Conservation (phyloP, 352 stramenopile species). For the Plasmopara viticola region DNA sequence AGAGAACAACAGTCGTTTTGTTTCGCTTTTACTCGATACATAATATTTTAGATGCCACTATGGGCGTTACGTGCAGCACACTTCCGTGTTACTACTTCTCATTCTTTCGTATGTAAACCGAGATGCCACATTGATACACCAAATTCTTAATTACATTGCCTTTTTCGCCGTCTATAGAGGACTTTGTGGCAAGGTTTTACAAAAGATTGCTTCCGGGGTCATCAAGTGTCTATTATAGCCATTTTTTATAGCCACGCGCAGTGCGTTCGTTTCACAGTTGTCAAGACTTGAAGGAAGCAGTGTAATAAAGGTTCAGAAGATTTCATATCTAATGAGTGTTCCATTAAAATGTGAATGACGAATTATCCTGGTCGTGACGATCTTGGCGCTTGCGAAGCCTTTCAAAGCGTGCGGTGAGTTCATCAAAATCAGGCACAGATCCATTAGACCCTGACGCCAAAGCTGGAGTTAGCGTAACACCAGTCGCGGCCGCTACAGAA, state of each 20-base stretch:
- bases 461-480: slow-evolving; percentile 2
- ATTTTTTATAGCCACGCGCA: too few species aligned
- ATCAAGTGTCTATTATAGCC: too few species aligned
- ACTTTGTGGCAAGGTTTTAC: too few species aligned
- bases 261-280: too few species aligned
- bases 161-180: too few species aligned
- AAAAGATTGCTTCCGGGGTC: too few species aligned
- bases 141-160: too few species aligned
- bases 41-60: slow-evolving; percentile 5
- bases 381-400: slow-evolving; percentile 76
- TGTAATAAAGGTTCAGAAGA: background rate
- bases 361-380: slow-evolving; percentile 39
- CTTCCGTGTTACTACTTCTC: too few species aligned
- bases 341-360: slow-evolving; percentile 62
- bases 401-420: slow-evolving; percentile 91
- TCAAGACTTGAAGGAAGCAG: too few species aligned
- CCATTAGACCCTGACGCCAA: slow-evolving; percentile 25
- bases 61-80: slow-evolving; percentile 6
- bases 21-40: slow-evolving; percentile 1
- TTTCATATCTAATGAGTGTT: background rate
- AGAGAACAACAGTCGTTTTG: slow-evolving; percentile 48
- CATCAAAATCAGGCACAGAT: slow-evolving; percentile 83
- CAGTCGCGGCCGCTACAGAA: slow-evolving; percentile 1
- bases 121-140: too few species aligned
- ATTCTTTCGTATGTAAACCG: too few species aligned